Conservation (phyloP, 257 asterid genomes). For the Solanum appendiculatum region DNA sequence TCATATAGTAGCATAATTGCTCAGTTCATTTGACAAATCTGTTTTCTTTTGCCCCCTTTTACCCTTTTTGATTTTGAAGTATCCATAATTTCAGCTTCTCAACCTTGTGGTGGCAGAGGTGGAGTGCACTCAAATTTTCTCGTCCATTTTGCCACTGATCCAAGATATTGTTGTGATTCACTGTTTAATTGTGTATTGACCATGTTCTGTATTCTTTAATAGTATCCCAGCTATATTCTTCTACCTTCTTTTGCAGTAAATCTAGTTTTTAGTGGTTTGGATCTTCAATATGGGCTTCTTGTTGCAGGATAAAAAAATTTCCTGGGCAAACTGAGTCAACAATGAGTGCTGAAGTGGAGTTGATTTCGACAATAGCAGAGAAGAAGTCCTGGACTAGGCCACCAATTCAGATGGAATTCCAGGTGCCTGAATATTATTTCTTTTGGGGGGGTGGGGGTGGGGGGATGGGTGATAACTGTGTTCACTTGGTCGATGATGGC, state of each 20-base stretch:
- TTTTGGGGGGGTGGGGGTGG: too few species aligned
- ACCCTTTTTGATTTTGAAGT: background rate
- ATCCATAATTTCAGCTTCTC: background rate
- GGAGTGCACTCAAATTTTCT: background rate
- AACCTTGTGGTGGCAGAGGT: background rate
- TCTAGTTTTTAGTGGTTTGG: background rate
- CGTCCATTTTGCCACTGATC: background rate
- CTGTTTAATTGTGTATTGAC: background rate
- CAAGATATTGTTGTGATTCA: background rate
- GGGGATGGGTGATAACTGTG: background rate
- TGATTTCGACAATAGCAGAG: conserved; percentile 89
- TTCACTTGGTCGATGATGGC: background rate
- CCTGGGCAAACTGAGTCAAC: conserved; percentile 99
- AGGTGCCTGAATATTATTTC: conserved; percentile 34
- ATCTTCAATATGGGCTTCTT: background rate
- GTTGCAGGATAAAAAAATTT: conserved; percentile 86
- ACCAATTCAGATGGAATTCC: conserved; percentile 99
- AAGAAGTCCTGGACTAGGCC: conserved; percentile 99
- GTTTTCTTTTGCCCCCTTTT: background rate
- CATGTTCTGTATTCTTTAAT: background rate
- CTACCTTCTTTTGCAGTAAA: background rate
- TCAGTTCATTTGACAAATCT: background rate
- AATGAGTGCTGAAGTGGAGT: conserved; percentile 95
- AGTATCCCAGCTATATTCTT: background rate
- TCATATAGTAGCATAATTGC: background rate